phyloP scores from a whole-genome alignment of 331 rosid genomes.

The Pyracantha coccinea region DNA sequence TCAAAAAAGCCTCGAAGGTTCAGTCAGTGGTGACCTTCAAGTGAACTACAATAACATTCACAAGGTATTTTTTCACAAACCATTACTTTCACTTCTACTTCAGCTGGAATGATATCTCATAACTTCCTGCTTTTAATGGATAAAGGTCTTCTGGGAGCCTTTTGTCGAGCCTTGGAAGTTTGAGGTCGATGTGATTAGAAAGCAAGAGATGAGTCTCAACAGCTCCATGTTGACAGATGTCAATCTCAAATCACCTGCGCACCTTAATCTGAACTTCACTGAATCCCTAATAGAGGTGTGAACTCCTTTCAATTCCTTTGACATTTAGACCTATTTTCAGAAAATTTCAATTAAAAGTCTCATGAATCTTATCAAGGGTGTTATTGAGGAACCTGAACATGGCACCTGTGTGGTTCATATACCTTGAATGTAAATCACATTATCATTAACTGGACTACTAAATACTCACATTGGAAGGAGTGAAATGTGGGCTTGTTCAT shows the following conservation, averaged over 20 bases:
- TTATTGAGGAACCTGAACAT: background rate
- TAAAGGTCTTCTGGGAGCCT: conserved; percentile 93
- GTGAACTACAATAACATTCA: conserved; percentile 78
- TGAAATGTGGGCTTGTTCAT: background rate
- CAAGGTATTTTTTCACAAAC: conserved; percentile 41
- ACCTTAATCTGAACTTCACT: conserved; percentile 73
- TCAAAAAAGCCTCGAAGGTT: conserved; percentile 45
- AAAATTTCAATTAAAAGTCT: background rate
- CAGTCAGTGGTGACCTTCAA: conserved; percentile 47
- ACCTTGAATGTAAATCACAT: background rate
- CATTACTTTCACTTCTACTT: background rate
- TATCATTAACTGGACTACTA: background rate
- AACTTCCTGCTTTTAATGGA: conserved; percentile 17
- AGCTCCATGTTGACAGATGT: conserved; percentile 57
- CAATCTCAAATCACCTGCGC: conserved; percentile 44
- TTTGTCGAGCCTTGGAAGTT: conserved; percentile 93
- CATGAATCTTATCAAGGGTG: background rate
- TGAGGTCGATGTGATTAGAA: conserved; percentile 43
- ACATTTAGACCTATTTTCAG: background rate
- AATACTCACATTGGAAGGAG: background rate
- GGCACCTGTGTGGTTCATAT: background rate
- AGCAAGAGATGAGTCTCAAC: conserved; percentile 56
- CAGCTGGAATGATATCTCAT: conserved; percentile 14
- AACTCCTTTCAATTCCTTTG: conserved; percentile 41
- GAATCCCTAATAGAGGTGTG: conserved; percentile 85